A percentile compares a stretch with the other conserved stretches of the same genome.
These are phyloP conservation scores for Orobanche coerulescens DNA, from an alignment of 257 asterid species.

Conservation along the genomic window DNA sequence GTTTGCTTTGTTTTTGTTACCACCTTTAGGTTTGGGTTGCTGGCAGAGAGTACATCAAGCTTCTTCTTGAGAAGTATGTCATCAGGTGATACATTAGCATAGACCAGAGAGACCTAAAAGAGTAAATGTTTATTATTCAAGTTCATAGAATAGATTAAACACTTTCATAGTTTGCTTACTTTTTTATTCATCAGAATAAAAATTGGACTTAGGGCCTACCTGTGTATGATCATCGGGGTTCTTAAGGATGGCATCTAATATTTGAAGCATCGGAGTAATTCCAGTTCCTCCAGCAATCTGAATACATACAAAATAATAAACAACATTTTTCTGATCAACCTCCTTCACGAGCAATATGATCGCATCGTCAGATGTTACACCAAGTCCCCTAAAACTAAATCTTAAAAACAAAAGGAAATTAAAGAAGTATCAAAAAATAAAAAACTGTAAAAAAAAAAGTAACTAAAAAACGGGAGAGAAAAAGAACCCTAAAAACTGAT, in stretches of 20 bases:
- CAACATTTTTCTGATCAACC: not conserved
- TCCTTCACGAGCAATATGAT: not conserved
- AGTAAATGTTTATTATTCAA: conserved; percentile 14
- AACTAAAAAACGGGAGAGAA: no score
- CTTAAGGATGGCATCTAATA: conserved; percentile 81
- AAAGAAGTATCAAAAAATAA: no score
- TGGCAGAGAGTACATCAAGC: conserved; percentile 77
- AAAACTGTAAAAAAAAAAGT: no score
- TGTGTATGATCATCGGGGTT: conserved; percentile 88
- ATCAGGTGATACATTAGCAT: conserved; percentile 92
- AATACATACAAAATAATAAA: conserved; percentile 16
- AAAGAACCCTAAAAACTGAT: no score
- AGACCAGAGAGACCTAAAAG: conserved; percentile 70
- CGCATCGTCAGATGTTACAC: not conserved
- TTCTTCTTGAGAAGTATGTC: conserved; percentile 93
- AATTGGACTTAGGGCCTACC: conserved; percentile 29
- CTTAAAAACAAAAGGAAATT: no score
- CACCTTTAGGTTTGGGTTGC: conserved; percentile 87
- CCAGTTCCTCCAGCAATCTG: conserved; percentile 97
- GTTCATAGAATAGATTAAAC: not conserved
- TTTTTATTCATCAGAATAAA: conserved; percentile 14
- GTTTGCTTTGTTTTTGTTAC: conserved; percentile 11
- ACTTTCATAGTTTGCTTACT: not conserved
- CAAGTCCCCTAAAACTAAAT: no score
- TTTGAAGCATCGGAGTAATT: conserved; percentile 97